Conservation (phyloP, 2,329 filamentous ascomycete genomes). For the Fusarium robinianum region DNA sequence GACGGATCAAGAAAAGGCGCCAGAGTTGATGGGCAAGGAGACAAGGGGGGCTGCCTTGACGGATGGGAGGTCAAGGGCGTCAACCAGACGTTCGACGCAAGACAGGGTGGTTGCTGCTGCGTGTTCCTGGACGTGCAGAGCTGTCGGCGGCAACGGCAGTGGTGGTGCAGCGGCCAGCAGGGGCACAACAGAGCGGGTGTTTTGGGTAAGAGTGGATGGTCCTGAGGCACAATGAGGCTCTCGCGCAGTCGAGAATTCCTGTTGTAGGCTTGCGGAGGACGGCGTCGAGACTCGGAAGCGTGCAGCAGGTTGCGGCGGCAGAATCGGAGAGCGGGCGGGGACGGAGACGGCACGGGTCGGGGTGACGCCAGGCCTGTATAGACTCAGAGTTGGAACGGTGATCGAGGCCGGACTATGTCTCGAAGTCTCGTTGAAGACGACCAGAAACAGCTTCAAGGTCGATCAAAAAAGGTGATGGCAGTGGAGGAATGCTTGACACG, state of each 20-base stretch:
- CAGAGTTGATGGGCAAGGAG: constrained; percentile 16
- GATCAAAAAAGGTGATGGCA: constrained; percentile 35
- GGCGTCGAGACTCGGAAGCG: constrained; percentile 20
- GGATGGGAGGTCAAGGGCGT: constrained; percentile 18
- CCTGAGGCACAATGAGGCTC: constrained; percentile 18
- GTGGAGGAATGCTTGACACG: constrained; percentile 37
- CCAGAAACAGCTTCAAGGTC: constrained; percentile 25
- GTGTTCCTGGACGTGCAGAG: constrained; percentile 30
- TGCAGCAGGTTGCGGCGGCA: constrained; percentile 10
- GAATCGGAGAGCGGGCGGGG: constrained; percentile 14
- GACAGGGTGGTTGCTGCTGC: constrained; percentile 24
- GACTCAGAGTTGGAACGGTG: constrained; percentile 23
- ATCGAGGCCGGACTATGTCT: constrained; percentile 25
- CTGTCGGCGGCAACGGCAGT: constrained; percentile 25
- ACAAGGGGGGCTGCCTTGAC: constrained; percentile 23
- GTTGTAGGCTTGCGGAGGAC: constrained; percentile 24
- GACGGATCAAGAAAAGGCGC: constrained; percentile 16
- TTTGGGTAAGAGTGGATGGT: constrained; percentile 19
- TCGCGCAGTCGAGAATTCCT: constrained; percentile 20
- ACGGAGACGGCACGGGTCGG: constrained; percentile 18
- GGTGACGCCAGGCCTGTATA: constrained; percentile 7
- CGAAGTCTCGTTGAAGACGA: constrained; percentile 23
- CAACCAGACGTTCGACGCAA: constrained; percentile 20
- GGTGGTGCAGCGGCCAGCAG: constrained; percentile 34
- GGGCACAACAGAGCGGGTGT: constrained; percentile 25